A percentile compares a stretch with the other conserved stretches of the same genome.
Conservation (phyloP, 495 filamentous ascomycete species). For the Rostrohypoxylon terebratum region DNA sequence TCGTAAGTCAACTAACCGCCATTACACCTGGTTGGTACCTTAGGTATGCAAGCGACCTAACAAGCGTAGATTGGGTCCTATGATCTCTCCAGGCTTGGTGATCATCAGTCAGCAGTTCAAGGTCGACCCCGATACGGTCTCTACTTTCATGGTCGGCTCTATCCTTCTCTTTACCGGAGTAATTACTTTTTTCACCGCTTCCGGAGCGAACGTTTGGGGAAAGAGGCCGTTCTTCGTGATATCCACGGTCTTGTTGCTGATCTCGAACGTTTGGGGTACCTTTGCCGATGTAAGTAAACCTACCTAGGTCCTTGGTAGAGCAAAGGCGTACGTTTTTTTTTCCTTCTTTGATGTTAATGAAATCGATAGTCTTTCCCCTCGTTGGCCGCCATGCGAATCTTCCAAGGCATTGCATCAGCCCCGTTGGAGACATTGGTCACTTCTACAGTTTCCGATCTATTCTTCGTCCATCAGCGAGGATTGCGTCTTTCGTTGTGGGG, state of each 20-base stretch:
- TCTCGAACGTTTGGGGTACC: conserved; percentile 51
- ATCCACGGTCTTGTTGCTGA: conserved; percentile 44
- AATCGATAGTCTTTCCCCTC: conserved; percentile 46
- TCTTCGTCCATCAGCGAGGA: conserved; percentile 62
- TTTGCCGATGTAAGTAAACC: conserved; percentile 43
- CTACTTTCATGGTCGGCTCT: conserved; percentile 51
- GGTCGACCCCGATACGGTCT: conserved; percentile 46
- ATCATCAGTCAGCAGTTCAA: conserved; percentile 46
- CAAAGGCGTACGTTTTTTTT: neutral
- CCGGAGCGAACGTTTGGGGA: conserved; percentile 53
- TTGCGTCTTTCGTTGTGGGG: conserved; percentile 41
- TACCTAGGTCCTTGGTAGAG: too few species aligned
- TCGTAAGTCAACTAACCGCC: conserved; percentile 21
- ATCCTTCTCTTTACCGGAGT: conserved; percentile 50
- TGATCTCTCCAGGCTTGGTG: conserved; percentile 45
- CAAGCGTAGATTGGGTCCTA: conserved; percentile 35
- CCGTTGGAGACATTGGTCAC: conserved; percentile 70
- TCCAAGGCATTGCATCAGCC: conserved; percentile 68
- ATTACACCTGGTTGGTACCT: neutral
- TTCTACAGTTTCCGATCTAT: conserved; percentile 69
- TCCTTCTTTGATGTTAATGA: conserved; percentile 4
- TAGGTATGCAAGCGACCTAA: conserved; percentile 5
- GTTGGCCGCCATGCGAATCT: conserved; percentile 57
- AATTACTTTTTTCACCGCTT: conserved; percentile 52
- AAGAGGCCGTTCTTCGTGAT: conserved; percentile 55